Conservation (phyloP, 1,284 basidiomycete genomes). For the Fistulinella staudtii region DNA sequence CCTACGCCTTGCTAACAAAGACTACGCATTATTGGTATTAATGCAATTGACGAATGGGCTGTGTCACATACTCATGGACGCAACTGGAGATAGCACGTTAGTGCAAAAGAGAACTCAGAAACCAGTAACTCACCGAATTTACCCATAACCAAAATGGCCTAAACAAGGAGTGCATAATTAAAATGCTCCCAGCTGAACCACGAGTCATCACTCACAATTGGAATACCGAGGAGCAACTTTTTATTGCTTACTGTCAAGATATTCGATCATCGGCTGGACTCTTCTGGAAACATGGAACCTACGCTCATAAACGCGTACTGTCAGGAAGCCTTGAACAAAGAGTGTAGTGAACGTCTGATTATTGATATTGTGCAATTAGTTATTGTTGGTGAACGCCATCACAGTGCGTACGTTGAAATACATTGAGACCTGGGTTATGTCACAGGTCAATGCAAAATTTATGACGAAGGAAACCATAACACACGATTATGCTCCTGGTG, state of each 20-base stretch:
- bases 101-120: not conserved
- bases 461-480: slow-evolving; percentile 11
- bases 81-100: slow-evolving; percentile 10
- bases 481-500: slow-evolving; percentile 45
- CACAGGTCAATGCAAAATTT: not conserved
- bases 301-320: slow-evolving; percentile 27
- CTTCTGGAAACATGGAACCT: not conserved
- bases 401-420: slow-evolving; percentile 31
- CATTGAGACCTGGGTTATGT: slow-evolving; percentile 29
- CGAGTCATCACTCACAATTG: too few species aligned
- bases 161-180: not conserved
- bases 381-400: too few species aligned
- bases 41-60: not conserved
- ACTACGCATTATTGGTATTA: too few species aligned
- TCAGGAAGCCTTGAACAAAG: slow-evolving; percentile 35
- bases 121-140: slow-evolving; percentile 44
- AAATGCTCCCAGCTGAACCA: too few species aligned
- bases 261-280: not conserved
- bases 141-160: slow-evolving; percentile 37
- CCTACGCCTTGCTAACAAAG: slow-evolving; percentile 40
- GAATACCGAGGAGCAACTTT: too few species aligned
- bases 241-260: slow-evolving; percentile 24
- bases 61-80: slow-evolving; percentile 17
- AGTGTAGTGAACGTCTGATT: slow-evolving; percentile 27
- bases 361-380: too few species aligned